Evolutionary conservation across 495 filamentous ascomycete genomes (phyloP).

Genomic region (Podospora appendiculata): DNA sequence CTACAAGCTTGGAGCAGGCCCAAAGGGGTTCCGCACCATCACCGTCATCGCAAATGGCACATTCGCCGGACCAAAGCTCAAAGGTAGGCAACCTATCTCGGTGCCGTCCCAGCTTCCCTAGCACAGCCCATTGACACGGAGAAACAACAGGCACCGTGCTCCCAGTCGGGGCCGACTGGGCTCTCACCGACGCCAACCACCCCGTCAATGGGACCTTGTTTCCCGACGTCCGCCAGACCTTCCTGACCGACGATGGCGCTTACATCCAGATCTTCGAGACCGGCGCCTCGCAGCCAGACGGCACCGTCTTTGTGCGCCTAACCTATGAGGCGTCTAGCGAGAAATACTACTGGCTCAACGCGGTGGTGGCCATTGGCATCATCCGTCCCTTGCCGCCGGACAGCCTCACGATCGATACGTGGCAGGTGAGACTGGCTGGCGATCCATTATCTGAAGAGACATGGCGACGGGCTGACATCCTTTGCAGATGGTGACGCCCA

Average conservation of each 20-base stretch:
- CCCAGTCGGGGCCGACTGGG: slow-evolving; percentile 15
- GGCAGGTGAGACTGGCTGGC: background rate
- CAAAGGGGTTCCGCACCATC: slow-evolving; percentile 5
- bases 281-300: slow-evolving; percentile 5
- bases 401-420: slow-evolving; percentile 2
- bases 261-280: slow-evolving; percentile 9
- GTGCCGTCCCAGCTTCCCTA: background rate
- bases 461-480: no score
- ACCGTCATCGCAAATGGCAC: slow-evolving; percentile 7
- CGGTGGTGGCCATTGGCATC: slow-evolving; percentile 5
- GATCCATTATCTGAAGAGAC: no score
- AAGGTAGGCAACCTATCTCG: background rate
- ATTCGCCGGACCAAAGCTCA: slow-evolving; percentile 13
- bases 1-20: slow-evolving; percentile 1
- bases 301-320: slow-evolving; percentile 1
- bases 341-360: slow-evolving; percentile 13
- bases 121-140: background rate
- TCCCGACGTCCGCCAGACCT: slow-evolving; percentile 10
- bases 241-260: slow-evolving; percentile 7
- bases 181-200: slow-evolving; percentile 6
- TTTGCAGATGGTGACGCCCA: no score
- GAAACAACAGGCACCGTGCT: slow-evolving; percentile 8
- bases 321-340: slow-evolving; percentile 2
- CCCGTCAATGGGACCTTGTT: slow-evolving; percentile 4
- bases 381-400: background rate